Base-by-base conservation (phyloP, 2,329 filamentous ascomycete genomes). In the Ilyonectria robusta region DNA sequence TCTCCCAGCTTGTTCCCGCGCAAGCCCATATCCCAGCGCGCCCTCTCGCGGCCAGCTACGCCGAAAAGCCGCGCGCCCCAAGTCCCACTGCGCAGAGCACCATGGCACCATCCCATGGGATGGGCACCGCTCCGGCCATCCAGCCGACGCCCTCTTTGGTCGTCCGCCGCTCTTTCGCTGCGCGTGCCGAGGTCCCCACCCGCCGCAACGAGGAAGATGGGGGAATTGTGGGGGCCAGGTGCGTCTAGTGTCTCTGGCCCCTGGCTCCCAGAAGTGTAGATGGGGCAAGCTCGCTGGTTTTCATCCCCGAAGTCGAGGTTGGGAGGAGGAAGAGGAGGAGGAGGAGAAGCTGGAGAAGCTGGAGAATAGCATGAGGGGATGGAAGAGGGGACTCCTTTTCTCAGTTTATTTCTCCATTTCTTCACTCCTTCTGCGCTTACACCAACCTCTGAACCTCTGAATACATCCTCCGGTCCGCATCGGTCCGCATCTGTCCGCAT, bases 171-270 rank as follows among this genome's bases (percentile, higher is more conserved):
- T 60, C 31, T 60, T 51, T 66, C 57, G 55, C 62, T 50, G 56
- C 66, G 59, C 47, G 69, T 75, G 69, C 74, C 74, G 74, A 76
- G 74, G 74, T 75, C 72, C 71, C 73, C 73, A 70, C 72, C 59
- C 42, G 37, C 37, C 11, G 17, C 13, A 15, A 17, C 15, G 40
- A n/a, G 40, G 59, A 59, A 51, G 61, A 53, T 66, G 66, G 64
- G 66, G 57, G 60, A 70, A 59, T 48, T 71, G 56, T 71, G 71
- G 73, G 73, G 70, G 53, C 54, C 35, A 31, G 46, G 33, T 47
- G 11, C 23, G 4, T 29, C 40, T 57, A 51, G 50, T 42, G 51
- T 17, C 35, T 29, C 26, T 31, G 42, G 21, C 40, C 56, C 48
- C 50, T 55, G 50, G 35, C 57, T 66, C 61, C 51, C 51, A 59